A percentile compares a stretch with the other conserved stretches of the same genome.
Conservation (phyloP, 805 yeast genomes). For the Blastobotrys mokoenaii region DNA sequence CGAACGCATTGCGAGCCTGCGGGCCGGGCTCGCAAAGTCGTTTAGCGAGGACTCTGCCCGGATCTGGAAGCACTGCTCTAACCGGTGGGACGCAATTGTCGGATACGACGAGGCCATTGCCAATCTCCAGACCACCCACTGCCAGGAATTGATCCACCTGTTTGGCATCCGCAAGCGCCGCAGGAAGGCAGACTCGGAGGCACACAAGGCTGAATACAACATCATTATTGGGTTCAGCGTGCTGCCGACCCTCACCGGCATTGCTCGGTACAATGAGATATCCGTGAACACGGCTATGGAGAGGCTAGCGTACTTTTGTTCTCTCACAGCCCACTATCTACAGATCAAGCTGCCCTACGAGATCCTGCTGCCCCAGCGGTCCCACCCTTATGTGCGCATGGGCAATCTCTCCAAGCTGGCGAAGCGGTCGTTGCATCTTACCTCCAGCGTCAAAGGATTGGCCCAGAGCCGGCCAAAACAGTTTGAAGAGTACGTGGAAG, state of each 20-base stretch:
- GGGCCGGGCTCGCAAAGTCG: too few relatives aligned
- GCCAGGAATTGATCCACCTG: slow-evolving; percentile 9
- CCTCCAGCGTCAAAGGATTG: slow-evolving; percentile 18
- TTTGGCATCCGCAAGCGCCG: slow-evolving; percentile 15
- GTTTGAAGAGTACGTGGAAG: slow-evolving; percentile 25
- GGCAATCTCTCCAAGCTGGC: slow-evolving; percentile 11
- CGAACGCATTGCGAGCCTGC: too few relatives aligned
- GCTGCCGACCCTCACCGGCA: slow-evolving; percentile 24
- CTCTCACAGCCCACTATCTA: slow-evolving; percentile 26
- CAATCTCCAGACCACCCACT: slow-evolving; percentile 1
- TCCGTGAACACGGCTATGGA: slow-evolving; percentile 27
- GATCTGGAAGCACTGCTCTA: too few relatives aligned
- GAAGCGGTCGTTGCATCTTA: slow-evolving; percentile 7
- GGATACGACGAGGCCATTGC: neutral
- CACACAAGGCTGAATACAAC: slow-evolving; percentile 3
- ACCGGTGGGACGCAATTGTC: too few relatives aligned
- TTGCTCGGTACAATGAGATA: slow-evolving; percentile 24
- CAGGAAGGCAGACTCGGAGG: slow-evolving; percentile 11
- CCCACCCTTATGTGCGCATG: slow-evolving; percentile 19
- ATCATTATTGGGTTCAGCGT: slow-evolving; percentile 25
- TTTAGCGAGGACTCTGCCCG: too few relatives aligned
- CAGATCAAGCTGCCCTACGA: slow-evolving; percentile 26
- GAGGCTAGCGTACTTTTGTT: slow-evolving; percentile 24
- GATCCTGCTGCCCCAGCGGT: slow-evolving; percentile 22
- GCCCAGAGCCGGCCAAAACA: slow-evolving; percentile 23